Evolutionary conservation across 768 basidiomycete genomes (phyloP), one percentile per base, ranked within the genome.

Genomic region (Multifurca ochricompacta): DNA sequence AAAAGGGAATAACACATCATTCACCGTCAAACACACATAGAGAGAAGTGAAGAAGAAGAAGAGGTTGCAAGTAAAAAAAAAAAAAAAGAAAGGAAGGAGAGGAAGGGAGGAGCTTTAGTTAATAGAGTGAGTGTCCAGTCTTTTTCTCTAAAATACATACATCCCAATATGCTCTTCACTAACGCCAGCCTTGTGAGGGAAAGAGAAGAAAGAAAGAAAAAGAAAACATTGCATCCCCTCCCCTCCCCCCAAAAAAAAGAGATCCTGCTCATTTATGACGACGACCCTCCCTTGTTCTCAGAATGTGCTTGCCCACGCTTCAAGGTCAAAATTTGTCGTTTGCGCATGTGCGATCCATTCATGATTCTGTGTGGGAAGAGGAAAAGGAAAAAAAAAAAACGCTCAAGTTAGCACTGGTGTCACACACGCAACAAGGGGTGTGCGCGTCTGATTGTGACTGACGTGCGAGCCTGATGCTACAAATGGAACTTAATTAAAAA

Each of bases 281-380:
- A 30, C 53, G 41, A 32, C 19, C 41, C 28, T 9, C 28, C 13
- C 23, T 13, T 19, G n/a, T n/a, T n/a, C n/a, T n/a, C 68, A 88
- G 65, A 87, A 81, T 31, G 83, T 86, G 68, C 73, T 83, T 23
- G 89, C 87, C 85, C 88, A 92, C 45, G 77, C 80, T 67, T 86
- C 82, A 51, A 91, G 73, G 67, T 92, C 86, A 48, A 90, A 74
- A 23, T 73, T 75, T 30, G 81, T 80, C 18, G 69, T 67, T 62
- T 74, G 73, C 7, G 86, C 79, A 44, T 76, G 73, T 51, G 80
- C 78, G 68, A 91, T 80, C 90, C 90, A 92, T 19, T 74, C 66
- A 59, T 86, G 78, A 71, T 81, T 80, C 89, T 91, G 58, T 1
- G n/a, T n/a, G n/a, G n/a, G n/a, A n/a, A n/a, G n/a, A n/a, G n/a